Evolutionary conservation across 305 asterid species (phyloP).

Genomic region (Andrographis paniculata): DNA sequence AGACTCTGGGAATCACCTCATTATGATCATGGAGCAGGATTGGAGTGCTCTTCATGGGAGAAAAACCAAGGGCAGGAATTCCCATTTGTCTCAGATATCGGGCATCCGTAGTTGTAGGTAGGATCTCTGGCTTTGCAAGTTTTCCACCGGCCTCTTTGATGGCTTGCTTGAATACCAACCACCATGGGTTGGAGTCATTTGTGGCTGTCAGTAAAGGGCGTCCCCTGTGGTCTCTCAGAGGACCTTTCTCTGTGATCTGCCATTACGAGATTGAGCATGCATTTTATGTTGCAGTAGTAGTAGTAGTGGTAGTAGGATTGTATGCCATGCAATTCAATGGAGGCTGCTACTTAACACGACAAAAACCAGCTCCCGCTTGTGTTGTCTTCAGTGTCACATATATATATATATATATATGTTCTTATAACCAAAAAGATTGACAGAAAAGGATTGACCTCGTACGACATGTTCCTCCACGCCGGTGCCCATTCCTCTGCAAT

Average conservation of each 20-base stretch:
- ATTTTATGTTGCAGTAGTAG: too few species aligned
- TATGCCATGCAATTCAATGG: too few species aligned
- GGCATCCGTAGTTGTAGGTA: constrained; percentile 86
- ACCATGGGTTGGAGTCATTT: constrained; percentile 82
- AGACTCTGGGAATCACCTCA: constrained; percentile 39
- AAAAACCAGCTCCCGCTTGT: too few species aligned
- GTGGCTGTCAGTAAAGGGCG: constrained; percentile 67
- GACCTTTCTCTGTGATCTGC: constrained; percentile 69
- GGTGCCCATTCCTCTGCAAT: constrained; percentile 96
- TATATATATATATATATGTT: too few species aligned
- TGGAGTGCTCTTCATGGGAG: constrained; percentile 92
- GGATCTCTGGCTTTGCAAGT: constrained; percentile 80
- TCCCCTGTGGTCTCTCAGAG: constrained; percentile 52
- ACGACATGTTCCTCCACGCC: constrained; percentile 76
- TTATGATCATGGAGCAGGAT: constrained; percentile 89
- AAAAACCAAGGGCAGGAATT: constrained; percentile 82
- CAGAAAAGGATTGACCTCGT: constrained; percentile 36
- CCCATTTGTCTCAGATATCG: constrained; percentile 66
- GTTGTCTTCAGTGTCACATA: too few species aligned
- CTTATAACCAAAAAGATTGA: neutral
- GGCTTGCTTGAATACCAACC: constrained; percentile 68
- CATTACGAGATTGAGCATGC: too few species aligned
- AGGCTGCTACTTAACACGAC: too few species aligned
- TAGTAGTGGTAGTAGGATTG: neutral
- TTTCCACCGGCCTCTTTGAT: constrained; percentile 61